Evolutionary conservation across 441 rosid genomes (phyloP).

Genomic region (Brassica hybrid): DNA sequence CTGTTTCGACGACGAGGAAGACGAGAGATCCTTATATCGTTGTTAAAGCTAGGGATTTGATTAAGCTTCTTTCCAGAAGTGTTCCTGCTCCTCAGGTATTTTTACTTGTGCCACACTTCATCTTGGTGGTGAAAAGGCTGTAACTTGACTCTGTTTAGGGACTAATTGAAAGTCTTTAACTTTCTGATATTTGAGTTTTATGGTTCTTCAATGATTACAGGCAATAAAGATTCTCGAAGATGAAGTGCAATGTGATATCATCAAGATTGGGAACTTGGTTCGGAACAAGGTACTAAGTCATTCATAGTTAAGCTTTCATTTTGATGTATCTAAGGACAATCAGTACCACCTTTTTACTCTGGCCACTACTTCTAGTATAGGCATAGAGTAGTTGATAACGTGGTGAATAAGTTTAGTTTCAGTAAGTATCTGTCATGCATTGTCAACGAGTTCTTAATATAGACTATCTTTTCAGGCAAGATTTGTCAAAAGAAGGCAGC

Average conservation of each 20-base stretch:
- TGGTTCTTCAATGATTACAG: constrained; percentile 42
- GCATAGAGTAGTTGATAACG: too few relatives aligned
- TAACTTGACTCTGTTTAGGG: too few relatives aligned
- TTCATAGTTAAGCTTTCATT: too few relatives aligned
- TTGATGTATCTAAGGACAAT: not conserved
- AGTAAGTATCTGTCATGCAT: too few relatives aligned
- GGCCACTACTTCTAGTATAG: too few relatives aligned
- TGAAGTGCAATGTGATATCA: constrained; percentile 85
- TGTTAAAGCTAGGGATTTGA: constrained; percentile 6
- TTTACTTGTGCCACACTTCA: not conserved
- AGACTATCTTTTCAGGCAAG: constrained; percentile 95
- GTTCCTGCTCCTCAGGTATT: constrained; percentile 51
- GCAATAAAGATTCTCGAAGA: constrained; percentile 84
- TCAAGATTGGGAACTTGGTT: constrained; percentile 84
- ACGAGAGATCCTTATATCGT: constrained; percentile 3
- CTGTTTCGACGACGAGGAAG: constrained; percentile 5
- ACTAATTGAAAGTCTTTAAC: too few relatives aligned
- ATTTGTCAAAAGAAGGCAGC: constrained; percentile 90
- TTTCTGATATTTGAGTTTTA: not conserved
- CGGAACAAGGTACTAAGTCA: constrained; percentile 95
- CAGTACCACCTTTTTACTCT: not conserved
- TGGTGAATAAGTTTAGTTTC: too few relatives aligned
- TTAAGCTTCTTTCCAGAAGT: constrained; percentile 9
- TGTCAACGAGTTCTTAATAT: too few relatives aligned
- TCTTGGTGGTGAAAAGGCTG: not conserved